phyloP scores from a whole-genome alignment of 768 basidiomycete species.

The Gymnopilus junonius region DNA sequence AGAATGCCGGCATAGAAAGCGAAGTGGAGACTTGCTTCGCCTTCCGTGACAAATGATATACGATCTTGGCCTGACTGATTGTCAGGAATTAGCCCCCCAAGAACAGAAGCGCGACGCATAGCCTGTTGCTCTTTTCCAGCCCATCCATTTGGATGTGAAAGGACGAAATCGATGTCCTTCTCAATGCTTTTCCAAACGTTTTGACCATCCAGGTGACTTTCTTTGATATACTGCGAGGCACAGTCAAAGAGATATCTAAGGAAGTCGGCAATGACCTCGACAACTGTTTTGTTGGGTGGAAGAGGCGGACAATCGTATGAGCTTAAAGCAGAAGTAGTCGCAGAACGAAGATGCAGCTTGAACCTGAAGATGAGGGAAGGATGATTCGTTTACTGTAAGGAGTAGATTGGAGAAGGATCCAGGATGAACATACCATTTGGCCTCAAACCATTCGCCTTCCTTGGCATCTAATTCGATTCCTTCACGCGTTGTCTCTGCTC shows the following conservation, averaged over 20 bases:
- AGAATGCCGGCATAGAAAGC: slow-evolving; percentile 38
- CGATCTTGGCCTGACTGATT: slow-evolving; percentile 35
- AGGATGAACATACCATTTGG: slow-evolving; percentile 45
- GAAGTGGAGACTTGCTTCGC: slow-evolving; percentile 57
- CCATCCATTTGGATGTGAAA: slow-evolving; percentile 49
- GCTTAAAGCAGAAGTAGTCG: not conserved
- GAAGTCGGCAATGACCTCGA: slow-evolving; percentile 53
- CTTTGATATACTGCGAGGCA: slow-evolving; percentile 43
- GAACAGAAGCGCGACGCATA: slow-evolving; percentile 44
- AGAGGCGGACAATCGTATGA: slow-evolving; percentile 38
- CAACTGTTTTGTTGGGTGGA: slow-evolving; percentile 41
- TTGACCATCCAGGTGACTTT: slow-evolving; percentile 44
- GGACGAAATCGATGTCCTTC: slow-evolving; percentile 42
- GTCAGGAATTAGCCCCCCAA: slow-evolving; percentile 42
- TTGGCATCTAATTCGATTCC: slow-evolving; percentile 42
- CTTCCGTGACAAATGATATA: slow-evolving; percentile 54
- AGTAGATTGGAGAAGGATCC: not conserved
- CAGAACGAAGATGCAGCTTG: slow-evolving; percentile 33
- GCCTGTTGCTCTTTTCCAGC: slow-evolving; percentile 43
- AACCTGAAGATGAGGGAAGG: slow-evolving; percentile 25
- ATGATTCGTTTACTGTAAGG: not conserved
- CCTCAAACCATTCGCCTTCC: slow-evolving; percentile 49
- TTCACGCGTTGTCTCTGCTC: slow-evolving; percentile 50
- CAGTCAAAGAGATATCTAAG: slow-evolving; percentile 48
- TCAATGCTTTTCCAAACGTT: slow-evolving; percentile 42